A percentile compares a stretch with the other conserved stretches of the same genome.
Conservation (phyloP, 129 eudicot genomes). For the Arctium lappa region DNA sequence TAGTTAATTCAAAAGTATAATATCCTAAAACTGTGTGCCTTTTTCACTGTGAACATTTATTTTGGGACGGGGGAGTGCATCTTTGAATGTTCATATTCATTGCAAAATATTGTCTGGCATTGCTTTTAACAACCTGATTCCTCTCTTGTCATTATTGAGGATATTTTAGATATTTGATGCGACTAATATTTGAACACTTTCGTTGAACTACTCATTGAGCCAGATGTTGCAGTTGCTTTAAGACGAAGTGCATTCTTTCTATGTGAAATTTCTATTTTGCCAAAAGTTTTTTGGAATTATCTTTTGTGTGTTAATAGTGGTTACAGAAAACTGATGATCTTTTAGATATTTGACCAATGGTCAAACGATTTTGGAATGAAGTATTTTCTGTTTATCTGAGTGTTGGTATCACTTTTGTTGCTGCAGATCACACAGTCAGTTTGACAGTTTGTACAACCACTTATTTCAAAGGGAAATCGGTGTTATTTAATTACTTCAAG, state of each 20-base stretch:
- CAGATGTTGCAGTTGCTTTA: neutral
- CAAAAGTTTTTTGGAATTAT: neutral
- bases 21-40: neutral
- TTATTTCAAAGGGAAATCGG: constrained; percentile 65
- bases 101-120: neutral
- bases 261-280: neutral
- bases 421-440: constrained; percentile 68
- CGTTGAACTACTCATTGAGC: neutral
- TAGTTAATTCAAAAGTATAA: neutral
- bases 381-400: neutral
- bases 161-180: neutral
- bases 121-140: neutral
- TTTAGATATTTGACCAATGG: constrained; percentile 4
- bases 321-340: neutral
- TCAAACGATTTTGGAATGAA: neutral
- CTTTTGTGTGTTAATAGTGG: neutral
- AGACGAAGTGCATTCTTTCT: neutral
- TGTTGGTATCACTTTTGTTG: neutral
- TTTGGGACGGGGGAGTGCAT: neutral
- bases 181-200: neutral
- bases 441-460: constrained; percentile 60
- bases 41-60: neutral
- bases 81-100: neutral
- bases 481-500: constrained; percentile 77
- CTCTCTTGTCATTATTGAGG: neutral